Percentiles rank a stretch among this genome's conserved stretches.
phyloP scores from a whole-genome alignment of 1,139 yeast species.

The Candida sanyaensis region DNA sequence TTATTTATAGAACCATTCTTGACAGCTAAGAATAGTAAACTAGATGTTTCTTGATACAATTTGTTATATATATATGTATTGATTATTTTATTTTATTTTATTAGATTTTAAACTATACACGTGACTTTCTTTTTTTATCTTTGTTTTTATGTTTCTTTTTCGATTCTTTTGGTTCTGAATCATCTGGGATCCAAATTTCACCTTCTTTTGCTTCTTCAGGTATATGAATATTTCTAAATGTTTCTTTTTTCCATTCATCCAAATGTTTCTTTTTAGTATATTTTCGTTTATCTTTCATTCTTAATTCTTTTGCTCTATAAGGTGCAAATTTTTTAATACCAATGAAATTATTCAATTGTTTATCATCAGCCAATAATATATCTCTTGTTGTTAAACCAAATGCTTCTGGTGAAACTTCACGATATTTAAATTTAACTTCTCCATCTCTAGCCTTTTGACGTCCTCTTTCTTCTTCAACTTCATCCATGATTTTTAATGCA shows the following conservation, averaged over 20 bases:
- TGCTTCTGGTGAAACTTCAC: constrained; percentile 94
- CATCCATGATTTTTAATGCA: constrained; percentile 50
- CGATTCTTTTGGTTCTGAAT: constrained; percentile 4
- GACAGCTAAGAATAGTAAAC: constrained; percentile 2
- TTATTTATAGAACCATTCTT: constrained; percentile 11
- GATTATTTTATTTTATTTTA: too few relatives aligned
- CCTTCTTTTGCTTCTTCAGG: constrained; percentile 36
- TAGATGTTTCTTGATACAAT: too few relatives aligned
- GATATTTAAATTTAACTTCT: constrained; percentile 68
- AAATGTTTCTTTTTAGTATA: constrained; percentile 80
- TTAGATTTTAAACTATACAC: neutral
- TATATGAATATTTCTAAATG: constrained; percentile 61
- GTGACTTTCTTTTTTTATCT: neutral
- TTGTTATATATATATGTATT: too few relatives aligned
- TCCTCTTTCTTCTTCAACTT: constrained; percentile 65
- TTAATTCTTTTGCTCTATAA: constrained; percentile 74
- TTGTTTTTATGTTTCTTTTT: neutral
- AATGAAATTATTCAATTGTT: constrained; percentile 76
- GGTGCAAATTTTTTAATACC: constrained; percentile 95
- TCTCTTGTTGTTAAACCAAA: constrained; percentile 87
- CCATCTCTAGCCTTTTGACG: constrained; percentile 37
- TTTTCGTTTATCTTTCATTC: constrained; percentile 79
- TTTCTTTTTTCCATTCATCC: constrained; percentile 87
- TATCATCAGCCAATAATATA: constrained; percentile 86
- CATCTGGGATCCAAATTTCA: constrained; percentile 39